Base-by-base conservation (phyloP, 202 grass and related monocot species). In the Musa balbisiana region DNA sequence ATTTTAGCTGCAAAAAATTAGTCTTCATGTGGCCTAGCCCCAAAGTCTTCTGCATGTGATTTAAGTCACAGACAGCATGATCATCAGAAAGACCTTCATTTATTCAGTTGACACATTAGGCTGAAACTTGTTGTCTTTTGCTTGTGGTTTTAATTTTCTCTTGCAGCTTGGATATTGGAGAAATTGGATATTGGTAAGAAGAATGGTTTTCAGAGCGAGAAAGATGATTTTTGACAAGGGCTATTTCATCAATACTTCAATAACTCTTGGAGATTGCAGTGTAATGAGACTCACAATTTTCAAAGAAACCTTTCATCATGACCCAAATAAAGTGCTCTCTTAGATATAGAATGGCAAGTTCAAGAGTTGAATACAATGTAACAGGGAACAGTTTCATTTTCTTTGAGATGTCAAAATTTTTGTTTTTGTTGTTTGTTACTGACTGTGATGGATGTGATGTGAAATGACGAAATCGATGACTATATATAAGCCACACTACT, bases 171-270 rank as follows among this genome's bases (percentile, higher is more conserved):
- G 85, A 94, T 56, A 85, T 77, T 10, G 91, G 83, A 89, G 88
- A 98, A 78, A 81, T 98, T 49, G 81, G 88, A 82, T 89, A 91
- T 56, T 89, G 91, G 91, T 33, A 27, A 65, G 23, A 49, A 51
- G 85, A 94, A 80, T 94, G 88, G 89, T 72, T 94, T 58, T 88
- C 87, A 55, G 86, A 88, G 72, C 10, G 53, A 67, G 8, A 62
- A 23, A 33, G 14, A 77, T 72, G 21, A 49, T 21, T 55, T 75
- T 69, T 51, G 29, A 69, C 29, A 29, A 69, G 43, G 6, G 17
- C 9, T 22, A 29, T 50, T 75, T 70, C 23, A 59, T 15, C 16
- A 75, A 0, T 24, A 20, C 70, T 71, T 4, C 21, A 69, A 50
- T 12, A 19, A 20, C 74, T 20, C 53, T 63, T 51, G 25, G 64